These are phyloP conservation scores for Incumbomyces delicatus DNA, from an alignment of 2,329 filamentous ascomycete genomes.

Conservation along the genomic window DNA sequence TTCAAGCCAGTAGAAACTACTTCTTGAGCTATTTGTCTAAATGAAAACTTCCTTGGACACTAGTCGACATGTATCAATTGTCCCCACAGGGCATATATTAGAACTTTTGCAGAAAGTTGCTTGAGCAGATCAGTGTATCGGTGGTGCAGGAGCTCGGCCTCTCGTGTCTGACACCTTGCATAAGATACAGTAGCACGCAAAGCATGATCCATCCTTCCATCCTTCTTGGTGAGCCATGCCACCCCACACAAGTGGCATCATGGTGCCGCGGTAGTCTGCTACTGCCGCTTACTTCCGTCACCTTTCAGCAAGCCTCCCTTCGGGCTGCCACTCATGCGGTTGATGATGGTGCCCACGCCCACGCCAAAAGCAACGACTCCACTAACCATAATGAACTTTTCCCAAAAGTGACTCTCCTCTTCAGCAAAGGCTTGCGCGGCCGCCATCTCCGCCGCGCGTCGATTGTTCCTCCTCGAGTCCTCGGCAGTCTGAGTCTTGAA, in stretches of 20 bases:
- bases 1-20: not conserved
- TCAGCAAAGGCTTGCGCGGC: slow-evolving; percentile 24
- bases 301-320: slow-evolving; percentile 16
- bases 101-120: too few relatives aligned
- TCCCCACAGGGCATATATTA: not conserved
- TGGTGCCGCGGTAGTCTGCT: not conserved
- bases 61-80: not conserved
- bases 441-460: slow-evolving; percentile 30
- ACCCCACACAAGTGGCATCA: not conserved
- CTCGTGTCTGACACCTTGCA: too few relatives aligned
- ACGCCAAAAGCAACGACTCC: slow-evolving; percentile 29
- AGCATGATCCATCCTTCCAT: not conserved
- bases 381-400: slow-evolving; percentile 30
- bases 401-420: slow-evolving; percentile 29
- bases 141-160: too few relatives aligned
- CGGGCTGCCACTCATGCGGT: slow-evolving; percentile 8
- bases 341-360: slow-evolving; percentile 23
- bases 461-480: slow-evolving; percentile 42
- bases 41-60: not conserved
- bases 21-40: not conserved
- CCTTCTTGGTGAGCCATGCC: too few relatives aligned
- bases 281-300: slow-evolving; percentile 17
- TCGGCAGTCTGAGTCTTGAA: slow-evolving; percentile 61
- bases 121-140: too few relatives aligned
- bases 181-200: too few relatives aligned